Base-by-base conservation (phyloP, 2,329 filamentous ascomycete genomes). In the Intubia oerlemansii region DNA sequence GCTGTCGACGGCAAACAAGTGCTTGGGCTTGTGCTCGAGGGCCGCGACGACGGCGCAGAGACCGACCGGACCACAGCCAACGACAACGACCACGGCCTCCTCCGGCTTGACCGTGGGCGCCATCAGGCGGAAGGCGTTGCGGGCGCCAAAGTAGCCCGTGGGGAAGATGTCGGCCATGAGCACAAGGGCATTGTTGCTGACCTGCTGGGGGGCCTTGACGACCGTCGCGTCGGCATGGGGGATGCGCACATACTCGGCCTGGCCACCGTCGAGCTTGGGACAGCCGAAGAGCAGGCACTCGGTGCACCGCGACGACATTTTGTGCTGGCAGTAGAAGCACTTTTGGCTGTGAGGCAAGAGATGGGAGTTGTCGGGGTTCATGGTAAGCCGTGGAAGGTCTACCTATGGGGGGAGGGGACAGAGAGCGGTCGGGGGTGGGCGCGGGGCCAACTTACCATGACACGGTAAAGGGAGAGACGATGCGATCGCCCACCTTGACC, bases 121-220 rank as follows among this genome's bases (percentile, higher is more conserved):
- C 22, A 73, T 57, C 42, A 72, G 52, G 32, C 66, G 65, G 47
- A 91, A 74, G 6, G 71, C 84, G 42, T 81, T 88, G 32, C 63
- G 61, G 5, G 78, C 78, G 6, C 79, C 82, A 41, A 84, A 91
- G 52, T 69, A 91, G 7, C 84, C 78, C 0, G 73, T 80, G 2
- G 82, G 82, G 49, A 88, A 91, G 41, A 92, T 90, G 44, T 92
- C 82, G 11, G 79, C 81, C 82, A 92, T 91, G 16, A 92, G 61
- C 6, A 90, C 69, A 27, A 90, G 58, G 20, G 69, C 69, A 37
- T 76, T 64, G 39, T 85, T 73, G 13, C 73, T 66, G 33, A 90
- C 74, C 7, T 62, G 66, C 2, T 65, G 49, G 0, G 77, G 75
- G 0, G 80, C 73, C 42, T 72, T 74, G 43, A 82, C 62, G n/a